phyloP scores from a whole-genome alignment of 2,329 filamentous ascomycete species.

The Ophiostoma piceae region DNA sequence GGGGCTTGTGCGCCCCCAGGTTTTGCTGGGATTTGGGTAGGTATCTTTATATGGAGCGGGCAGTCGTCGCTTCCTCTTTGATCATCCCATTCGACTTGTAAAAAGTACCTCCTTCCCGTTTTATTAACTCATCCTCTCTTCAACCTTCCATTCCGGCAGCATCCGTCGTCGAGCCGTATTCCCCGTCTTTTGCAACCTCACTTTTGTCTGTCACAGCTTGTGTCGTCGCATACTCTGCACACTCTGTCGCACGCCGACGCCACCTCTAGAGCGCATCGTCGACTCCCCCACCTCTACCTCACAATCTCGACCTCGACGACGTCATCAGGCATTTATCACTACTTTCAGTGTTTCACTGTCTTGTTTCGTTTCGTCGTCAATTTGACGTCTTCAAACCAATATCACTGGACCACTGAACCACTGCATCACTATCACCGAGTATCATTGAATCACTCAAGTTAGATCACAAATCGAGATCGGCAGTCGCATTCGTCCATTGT shows the following conservation, averaged over 20 bases:
- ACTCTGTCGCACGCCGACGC: not conserved
- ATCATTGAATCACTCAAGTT: too few relatives aligned
- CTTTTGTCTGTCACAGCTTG: not conserved
- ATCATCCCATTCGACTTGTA: not conserved
- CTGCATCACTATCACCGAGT: too few relatives aligned
- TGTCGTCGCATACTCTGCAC: not conserved
- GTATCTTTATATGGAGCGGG: not conserved
- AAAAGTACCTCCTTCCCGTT: conserved; percentile 1
- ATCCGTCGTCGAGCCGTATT: not conserved
- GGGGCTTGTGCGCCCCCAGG: not conserved
- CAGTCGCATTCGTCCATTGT: conserved; percentile 8
- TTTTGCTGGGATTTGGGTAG: too few relatives aligned
- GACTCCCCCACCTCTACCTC: not conserved
- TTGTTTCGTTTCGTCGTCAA: not conserved
- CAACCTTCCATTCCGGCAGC: not conserved
- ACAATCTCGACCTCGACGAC: not conserved
- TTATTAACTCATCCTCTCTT: not conserved
- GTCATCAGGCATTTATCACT: not conserved
- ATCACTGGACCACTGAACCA: not conserved
- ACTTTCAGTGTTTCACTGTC: not conserved
- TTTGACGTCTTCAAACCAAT: not conserved
- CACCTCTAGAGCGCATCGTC: not conserved
- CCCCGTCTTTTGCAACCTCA: not conserved
- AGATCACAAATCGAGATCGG: not conserved
- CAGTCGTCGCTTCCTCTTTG: not conserved